phyloP scores from a whole-genome alignment of 441 rosid genomes.

The Populus hybrid region DNA sequence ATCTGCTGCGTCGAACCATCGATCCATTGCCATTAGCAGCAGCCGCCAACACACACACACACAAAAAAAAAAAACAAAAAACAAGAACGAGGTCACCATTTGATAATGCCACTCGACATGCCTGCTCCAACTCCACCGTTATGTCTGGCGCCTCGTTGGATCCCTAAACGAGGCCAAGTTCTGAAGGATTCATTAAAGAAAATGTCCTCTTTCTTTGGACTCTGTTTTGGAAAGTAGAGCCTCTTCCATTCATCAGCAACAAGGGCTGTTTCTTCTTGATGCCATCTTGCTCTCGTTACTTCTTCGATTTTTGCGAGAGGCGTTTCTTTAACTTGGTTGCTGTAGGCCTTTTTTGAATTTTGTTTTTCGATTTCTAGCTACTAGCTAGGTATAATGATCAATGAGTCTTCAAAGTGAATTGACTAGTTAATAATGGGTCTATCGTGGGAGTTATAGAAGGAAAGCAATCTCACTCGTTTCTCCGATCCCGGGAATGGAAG shows the following conservation, averaged over 20 bases:
- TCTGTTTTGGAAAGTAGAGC: slow-evolving; percentile 23
- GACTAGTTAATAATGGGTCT: too few species aligned
- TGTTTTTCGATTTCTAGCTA: not conserved
- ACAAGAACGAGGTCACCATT: not conserved
- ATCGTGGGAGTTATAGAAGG: too few species aligned
- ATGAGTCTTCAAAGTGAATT: too few species aligned
- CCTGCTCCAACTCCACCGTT: not conserved
- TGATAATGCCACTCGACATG: not conserved
- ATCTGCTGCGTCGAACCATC: not conserved
- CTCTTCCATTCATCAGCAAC: not conserved
- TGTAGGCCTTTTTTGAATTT: not conserved
- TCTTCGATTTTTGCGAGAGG: not conserved
- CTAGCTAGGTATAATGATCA: not conserved
- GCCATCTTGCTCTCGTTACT: not conserved
- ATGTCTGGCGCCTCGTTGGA: slow-evolving; percentile 29
- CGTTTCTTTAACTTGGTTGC: not conserved
- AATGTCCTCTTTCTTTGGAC: slow-evolving; percentile 5
- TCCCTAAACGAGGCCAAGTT: slow-evolving; percentile 53
- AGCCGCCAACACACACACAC: not conserved
- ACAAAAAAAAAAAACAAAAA: too few species aligned
- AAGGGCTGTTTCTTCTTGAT: not conserved
- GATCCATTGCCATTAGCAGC: not conserved
- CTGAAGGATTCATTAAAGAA: slow-evolving; percentile 32
- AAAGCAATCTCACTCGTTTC: too few species aligned
- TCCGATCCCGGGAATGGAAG: too few species aligned